Percentiles rank a stretch among this genome's conserved stretches.
These are phyloP conservation scores for Tetrahymena malaccensis DNA, from an alignment of 73 alveolate species.

Conservation along the genomic window DNA sequence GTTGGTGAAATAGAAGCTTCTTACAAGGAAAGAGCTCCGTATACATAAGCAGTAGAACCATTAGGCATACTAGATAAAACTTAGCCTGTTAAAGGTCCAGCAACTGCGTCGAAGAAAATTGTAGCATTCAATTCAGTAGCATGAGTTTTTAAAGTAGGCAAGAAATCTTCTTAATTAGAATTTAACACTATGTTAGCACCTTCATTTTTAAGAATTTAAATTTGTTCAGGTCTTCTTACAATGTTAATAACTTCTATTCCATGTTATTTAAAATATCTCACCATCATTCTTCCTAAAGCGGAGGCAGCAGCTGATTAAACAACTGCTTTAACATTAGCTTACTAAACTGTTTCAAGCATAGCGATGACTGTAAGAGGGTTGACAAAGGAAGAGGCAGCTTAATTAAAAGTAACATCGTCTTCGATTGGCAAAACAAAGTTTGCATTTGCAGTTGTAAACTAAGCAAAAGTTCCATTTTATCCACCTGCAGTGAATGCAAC, in stretches of 20 bases:
- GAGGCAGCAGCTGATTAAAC: slow-evolving; percentile 63
- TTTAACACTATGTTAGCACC: slow-evolving; percentile 62
- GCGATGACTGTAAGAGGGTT: slow-evolving; percentile 75
- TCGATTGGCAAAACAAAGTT: slow-evolving; percentile 36
- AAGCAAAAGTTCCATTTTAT: slow-evolving; percentile 54
- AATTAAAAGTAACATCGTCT: slow-evolving; percentile 41
- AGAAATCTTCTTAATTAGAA: slow-evolving; percentile 20
- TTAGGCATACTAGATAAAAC: slow-evolving; percentile 45
- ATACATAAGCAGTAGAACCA: slow-evolving; percentile 30
- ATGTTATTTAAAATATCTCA: slow-evolving; percentile 26
- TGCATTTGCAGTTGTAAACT: slow-evolving; percentile 55
- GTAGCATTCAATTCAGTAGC: slow-evolving; percentile 36
- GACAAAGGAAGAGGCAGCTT: slow-evolving; percentile 55
- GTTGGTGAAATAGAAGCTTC: not conserved
- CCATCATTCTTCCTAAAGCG: slow-evolving; percentile 65
- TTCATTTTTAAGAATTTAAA: slow-evolving; percentile 37
- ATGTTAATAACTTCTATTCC: slow-evolving; percentile 50
- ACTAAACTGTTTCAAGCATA: slow-evolving; percentile 27
- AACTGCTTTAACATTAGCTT: slow-evolving; percentile 43
- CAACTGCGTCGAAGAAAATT: slow-evolving; percentile 53
- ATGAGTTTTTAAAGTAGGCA: not conserved
- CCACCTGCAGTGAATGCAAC: slow-evolving; percentile 46
- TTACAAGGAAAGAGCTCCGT: slow-evolving; percentile 48
- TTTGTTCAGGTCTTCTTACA: slow-evolving; percentile 66
- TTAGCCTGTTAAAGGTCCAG: slow-evolving; percentile 53